Evolutionary conservation across 2,329 filamentous ascomycete species (phyloP).

Genomic region (Monosporascus cannonballus): DNA sequence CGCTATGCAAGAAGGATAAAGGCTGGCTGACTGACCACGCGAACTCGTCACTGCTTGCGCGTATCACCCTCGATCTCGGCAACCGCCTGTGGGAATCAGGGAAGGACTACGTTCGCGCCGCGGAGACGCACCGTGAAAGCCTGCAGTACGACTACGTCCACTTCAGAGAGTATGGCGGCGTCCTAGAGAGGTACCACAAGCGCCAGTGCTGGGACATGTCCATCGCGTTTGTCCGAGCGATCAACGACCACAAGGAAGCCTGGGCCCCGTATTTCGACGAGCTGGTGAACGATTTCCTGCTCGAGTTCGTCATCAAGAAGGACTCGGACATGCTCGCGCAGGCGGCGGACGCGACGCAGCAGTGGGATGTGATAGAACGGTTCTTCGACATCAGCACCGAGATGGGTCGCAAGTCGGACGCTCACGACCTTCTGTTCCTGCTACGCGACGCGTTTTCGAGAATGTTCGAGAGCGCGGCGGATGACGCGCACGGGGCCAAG

Average conservation of each 20-base stretch:
- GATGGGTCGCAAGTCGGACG: constrained; percentile 15
- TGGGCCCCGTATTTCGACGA: constrained; percentile 25
- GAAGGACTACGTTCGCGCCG: constrained; percentile 15
- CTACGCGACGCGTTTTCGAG: constrained; percentile 19
- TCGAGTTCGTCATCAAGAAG: constrained; percentile 8
- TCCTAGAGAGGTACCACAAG: constrained; percentile 17
- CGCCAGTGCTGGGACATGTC: constrained; percentile 15
- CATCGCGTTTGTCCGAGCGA: constrained; percentile 20
- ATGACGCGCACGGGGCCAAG: constrained; percentile 11
- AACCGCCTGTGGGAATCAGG: constrained; percentile 22
- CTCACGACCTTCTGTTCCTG: constrained; percentile 21
- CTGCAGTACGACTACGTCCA: constrained; percentile 22
- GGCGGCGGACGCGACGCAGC: constrained; percentile 18
- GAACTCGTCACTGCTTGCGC: constrained; percentile 22
- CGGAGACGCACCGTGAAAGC: constrained; percentile 21
- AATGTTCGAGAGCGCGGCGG: constrained; percentile 13
- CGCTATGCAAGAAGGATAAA: constrained; percentile 8
- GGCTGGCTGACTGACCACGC: constrained; percentile 14
- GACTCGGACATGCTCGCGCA: constrained; percentile 17
- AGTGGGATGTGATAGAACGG: constrained; percentile 21
- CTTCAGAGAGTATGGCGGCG: constrained; percentile 17
- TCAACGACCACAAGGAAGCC: constrained; percentile 14
- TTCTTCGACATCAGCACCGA: constrained; percentile 21
- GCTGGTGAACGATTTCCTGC: constrained; percentile 22
- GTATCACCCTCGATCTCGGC: constrained; percentile 23